Evolutionary conservation across 805 yeast species (phyloP).

Genomic region (Candida pseudofarinosa): DNA sequence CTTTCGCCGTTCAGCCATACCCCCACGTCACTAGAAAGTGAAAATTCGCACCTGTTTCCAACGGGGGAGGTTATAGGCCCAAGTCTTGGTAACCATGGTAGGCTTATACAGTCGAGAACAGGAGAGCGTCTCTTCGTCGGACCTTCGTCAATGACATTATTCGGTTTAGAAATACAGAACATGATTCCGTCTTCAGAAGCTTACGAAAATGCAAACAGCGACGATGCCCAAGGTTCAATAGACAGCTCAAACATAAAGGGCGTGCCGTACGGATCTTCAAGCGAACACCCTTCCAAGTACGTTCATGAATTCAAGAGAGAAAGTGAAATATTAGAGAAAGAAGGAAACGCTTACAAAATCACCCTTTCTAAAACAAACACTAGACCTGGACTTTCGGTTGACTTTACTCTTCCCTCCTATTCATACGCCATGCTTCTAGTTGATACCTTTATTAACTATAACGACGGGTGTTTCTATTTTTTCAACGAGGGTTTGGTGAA

Average conservation of each 20-base stretch:
- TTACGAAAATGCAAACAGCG: not conserved
- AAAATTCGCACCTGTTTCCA: not conserved
- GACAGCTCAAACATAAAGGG: not conserved
- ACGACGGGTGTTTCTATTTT: slow-evolving; percentile 81
- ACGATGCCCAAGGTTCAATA: not conserved
- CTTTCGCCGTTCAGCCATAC: not conserved
- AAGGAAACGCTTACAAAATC: slow-evolving; percentile 72
- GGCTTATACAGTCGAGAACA: slow-evolving; percentile 67
- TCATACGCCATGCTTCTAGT: slow-evolving; percentile 71
- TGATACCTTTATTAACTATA: slow-evolving; percentile 72
- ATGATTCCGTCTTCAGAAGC: slow-evolving; percentile 41
- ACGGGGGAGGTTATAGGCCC: slow-evolving; percentile 59
- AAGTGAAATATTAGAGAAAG: slow-evolving; percentile 61
- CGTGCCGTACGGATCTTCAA: not conserved
- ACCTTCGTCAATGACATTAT: slow-evolving; percentile 76
- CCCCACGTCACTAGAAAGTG: not conserved
- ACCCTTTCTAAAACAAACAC: slow-evolving; percentile 65
- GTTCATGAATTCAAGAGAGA: slow-evolving; percentile 29
- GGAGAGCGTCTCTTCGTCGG: slow-evolving; percentile 78
- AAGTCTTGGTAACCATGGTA: slow-evolving; percentile 65
- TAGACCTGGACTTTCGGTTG: slow-evolving; percentile 63
- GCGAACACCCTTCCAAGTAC: slow-evolving; percentile 7
- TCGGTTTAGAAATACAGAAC: slow-evolving; percentile 73
- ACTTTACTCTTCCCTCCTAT: slow-evolving; percentile 71
- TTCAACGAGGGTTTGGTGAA: slow-evolving; percentile 80